Conservation (phyloP, 2,329 filamentous ascomycete genomes). For the Didymella lethalis region DNA sequence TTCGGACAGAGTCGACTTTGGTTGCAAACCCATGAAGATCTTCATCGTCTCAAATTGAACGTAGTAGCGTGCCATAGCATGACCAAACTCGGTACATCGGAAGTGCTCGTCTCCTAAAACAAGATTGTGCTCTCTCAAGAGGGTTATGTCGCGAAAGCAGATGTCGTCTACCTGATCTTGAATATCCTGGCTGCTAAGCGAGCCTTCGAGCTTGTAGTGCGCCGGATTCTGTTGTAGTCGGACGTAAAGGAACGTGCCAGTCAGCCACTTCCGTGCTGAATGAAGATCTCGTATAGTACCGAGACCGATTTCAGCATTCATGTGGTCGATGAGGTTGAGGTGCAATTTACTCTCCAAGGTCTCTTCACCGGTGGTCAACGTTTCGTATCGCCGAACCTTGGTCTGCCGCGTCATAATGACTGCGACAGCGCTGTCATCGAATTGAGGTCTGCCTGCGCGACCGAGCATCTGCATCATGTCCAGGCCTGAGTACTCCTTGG, state of each 20-base stretch:
- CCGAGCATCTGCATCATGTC: constrained; percentile 93
- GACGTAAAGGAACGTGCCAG: constrained; percentile 79
- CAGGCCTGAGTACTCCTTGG: constrained; percentile 79
- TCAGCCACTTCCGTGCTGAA: constrained; percentile 76
- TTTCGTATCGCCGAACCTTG: constrained; percentile 72
- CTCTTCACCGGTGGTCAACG: constrained; percentile 76
- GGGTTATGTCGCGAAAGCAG: constrained; percentile 71
- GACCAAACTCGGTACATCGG: constrained; percentile 73
- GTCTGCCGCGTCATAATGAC: constrained; percentile 79
- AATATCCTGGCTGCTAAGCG: constrained; percentile 58
- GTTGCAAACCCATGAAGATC: constrained; percentile 68
- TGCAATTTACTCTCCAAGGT: constrained; percentile 80
- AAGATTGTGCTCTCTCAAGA: constrained; percentile 68
- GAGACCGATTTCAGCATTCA: constrained; percentile 84
- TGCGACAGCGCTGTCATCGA: constrained; percentile 76
- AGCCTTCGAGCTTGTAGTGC: constrained; percentile 72
- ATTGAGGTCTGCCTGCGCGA: constrained; percentile 82
- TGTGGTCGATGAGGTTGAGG: constrained; percentile 78
- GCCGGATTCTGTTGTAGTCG: constrained; percentile 74
- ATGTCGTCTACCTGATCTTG: constrained; percentile 74
- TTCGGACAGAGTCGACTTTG: constrained; percentile 67
- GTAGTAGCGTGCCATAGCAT: constrained; percentile 85
- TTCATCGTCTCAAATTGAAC: constrained; percentile 83
- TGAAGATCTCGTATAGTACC: constrained; percentile 72
- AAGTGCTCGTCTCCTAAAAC: constrained; percentile 61